Percentiles rank a stretch among this genome's conserved stretches.
phyloP scores from a whole-genome alignment of 2,329 filamentous ascomycete genomes.

The Phoma sp. region DNA sequence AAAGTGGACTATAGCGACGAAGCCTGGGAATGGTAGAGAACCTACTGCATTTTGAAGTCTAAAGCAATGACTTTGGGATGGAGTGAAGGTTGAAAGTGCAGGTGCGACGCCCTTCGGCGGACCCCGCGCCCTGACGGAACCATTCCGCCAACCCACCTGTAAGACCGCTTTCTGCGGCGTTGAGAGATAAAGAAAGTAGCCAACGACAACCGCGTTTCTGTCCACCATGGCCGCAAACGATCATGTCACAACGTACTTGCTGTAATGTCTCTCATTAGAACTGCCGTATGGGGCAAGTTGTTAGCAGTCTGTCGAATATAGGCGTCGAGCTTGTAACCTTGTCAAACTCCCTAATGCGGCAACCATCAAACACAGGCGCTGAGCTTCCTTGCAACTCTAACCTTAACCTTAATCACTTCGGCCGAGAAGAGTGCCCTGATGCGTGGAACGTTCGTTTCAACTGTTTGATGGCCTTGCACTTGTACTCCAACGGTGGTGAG shows the following conservation, averaged over 20 bases:
- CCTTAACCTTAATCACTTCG: neutral
- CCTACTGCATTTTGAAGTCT: neutral
- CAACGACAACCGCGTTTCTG: neutral
- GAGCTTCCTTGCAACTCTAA: conserved; percentile 11
- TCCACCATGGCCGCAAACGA: conserved; percentile 9
- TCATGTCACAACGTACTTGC: neutral
- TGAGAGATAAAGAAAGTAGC: conserved; percentile 8
- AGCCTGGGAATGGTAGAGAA: neutral
- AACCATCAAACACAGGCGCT: conserved; percentile 9
- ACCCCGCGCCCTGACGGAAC: neutral
- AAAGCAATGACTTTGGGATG: neutral
- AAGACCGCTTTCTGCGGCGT: neutral
- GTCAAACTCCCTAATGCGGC: conserved; percentile 3
- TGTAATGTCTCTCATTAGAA: neutral
- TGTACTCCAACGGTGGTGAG: neutral
- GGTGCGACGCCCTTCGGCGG: neutral
- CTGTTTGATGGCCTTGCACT: neutral
- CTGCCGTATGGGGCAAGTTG: conserved; percentile 5
- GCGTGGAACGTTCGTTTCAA: neutral
- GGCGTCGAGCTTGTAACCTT: conserved; percentile 14
- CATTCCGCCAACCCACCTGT: neutral
- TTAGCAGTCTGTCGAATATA: conserved; percentile 5
- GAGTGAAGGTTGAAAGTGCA: neutral
- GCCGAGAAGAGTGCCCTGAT: neutral
- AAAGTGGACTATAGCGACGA: neutral